Evolutionary conservation across 2,329 filamentous ascomycete species (phyloP).

Genomic region (Pseudofabraea citricarpa): DNA sequence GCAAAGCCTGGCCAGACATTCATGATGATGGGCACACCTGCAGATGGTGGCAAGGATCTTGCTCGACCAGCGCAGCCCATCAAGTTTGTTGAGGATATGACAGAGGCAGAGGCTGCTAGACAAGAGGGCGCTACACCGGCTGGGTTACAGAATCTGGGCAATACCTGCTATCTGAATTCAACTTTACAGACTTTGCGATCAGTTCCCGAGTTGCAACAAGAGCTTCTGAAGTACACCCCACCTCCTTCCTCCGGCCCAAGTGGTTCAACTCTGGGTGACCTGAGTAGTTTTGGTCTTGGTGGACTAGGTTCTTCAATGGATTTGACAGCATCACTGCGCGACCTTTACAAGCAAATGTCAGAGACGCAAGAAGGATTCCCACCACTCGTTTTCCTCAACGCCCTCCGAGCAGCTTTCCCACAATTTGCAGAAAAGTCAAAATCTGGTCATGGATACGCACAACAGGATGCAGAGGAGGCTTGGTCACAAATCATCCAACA

Average conservation of each 20-base stretch:
- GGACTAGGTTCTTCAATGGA: constrained; percentile 48
- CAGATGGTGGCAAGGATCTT: constrained; percentile 52
- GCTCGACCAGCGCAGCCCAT: constrained; percentile 73
- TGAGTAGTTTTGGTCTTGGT: constrained; percentile 45
- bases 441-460: constrained; percentile 80
- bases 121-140: constrained; percentile 81
- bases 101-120: constrained; percentile 82
- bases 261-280: constrained; percentile 30
- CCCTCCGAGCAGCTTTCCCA: constrained; percentile 74
- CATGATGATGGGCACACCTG: constrained; percentile 95
- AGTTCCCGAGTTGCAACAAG: constrained; percentile 85
- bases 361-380: constrained; percentile 84
- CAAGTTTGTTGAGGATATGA: constrained; percentile 97
- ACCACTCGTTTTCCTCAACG: constrained; percentile 76
- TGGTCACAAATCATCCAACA: constrained; percentile 94
- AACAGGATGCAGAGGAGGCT: constrained; percentile 97
- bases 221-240: constrained; percentile 61
- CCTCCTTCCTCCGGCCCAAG: constrained; percentile 19
- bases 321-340: constrained; percentile 70
- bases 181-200: constrained; percentile 86
- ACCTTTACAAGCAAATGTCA: constrained; percentile 84
- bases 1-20: constrained; percentile 83
- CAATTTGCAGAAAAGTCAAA: constrained; percentile 91
- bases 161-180: constrained; percentile 98
- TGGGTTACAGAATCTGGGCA: constrained; percentile 86